Evolutionary conservation across 1,284 basidiomycete genomes (phyloP), one percentile per base, ranked within the genome.

Genomic region (Boletus sp.): DNA sequence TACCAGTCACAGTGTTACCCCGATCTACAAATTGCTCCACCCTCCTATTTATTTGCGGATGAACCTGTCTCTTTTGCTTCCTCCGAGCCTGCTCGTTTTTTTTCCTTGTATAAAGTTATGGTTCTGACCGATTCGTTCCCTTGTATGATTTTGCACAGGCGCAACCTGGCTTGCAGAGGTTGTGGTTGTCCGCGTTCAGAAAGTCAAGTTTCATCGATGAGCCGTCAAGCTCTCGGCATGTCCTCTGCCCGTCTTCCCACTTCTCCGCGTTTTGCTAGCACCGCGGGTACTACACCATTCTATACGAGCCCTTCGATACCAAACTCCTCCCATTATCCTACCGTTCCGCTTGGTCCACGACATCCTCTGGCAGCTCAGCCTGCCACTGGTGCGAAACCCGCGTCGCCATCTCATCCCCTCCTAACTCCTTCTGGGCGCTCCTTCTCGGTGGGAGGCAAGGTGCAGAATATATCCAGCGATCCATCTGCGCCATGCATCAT

Each of bases 361-460:
- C 59, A 58, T 37, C 57, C 63, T 35, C 56, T 61, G 22, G 53
- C 62, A 51, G 53, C 64, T 58, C 65, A 59, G 50, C 61, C 63
- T 48, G 55, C 36, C 52, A 33, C 58, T 52, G 57, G 58, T 33
- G 39, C 67, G 29, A 74, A 74, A 64, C 65, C 73, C 18, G 67
- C 70, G 51, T 67, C 73, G 6, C 72, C 75, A 44, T 69, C 80
- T 36, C 85, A 87, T 60, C 87, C 86, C 22, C 77, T 89, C 47
- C 80, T 92, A 59, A 92, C 91, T 4, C 91, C 90, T 4, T 90
- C 88, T 18, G 90, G 90, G 1, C 82, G 86, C 18, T 81, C 84
- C 8, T 85, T 92, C 61, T 84, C 86, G 45, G 72, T 81, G 29
- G 88, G 89, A 53, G 90, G 90, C 11, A 83, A 83, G 60, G 88